phyloP scores from a whole-genome alignment of 192 early-diverging fungal species.

The Mortierella antarctica region DNA sequence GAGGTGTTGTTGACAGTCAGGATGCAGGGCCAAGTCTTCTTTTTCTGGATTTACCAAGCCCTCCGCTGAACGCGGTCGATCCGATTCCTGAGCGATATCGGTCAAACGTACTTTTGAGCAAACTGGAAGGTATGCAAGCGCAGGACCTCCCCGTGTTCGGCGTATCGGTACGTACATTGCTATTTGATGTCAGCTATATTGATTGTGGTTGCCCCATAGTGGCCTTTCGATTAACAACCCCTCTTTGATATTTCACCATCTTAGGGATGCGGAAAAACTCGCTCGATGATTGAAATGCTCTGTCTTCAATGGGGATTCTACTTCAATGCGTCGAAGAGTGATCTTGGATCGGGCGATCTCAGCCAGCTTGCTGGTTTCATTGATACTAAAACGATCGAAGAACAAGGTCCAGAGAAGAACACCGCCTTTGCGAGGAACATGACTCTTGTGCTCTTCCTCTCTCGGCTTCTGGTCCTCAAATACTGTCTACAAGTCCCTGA shows the following conservation, averaged over 20 bases:
- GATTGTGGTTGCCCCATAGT: background rate
- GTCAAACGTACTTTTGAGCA: conserved; percentile 18
- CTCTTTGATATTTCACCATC: background rate
- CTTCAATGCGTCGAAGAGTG: conserved; percentile 30
- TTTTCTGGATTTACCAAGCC: conserved; percentile 26
- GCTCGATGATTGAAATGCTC: conserved; percentile 25
- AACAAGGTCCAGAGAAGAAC: conserved; percentile 1
- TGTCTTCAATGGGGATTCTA: conserved; percentile 43
- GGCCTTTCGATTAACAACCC: background rate
- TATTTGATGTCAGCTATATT: background rate
- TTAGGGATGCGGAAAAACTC: conserved; percentile 33
- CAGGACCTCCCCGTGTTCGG: conserved; percentile 27
- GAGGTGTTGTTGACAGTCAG: background rate
- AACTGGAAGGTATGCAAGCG: conserved; percentile 13
- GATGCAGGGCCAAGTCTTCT: conserved; percentile 28
- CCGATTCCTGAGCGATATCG: conserved; percentile 10
- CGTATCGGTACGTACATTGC: background rate
- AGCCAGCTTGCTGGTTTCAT: conserved; percentile 15
- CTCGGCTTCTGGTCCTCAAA: conserved; percentile 24
- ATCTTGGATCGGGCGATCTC: conserved; percentile 27
- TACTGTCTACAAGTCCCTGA: conserved; percentile 19
- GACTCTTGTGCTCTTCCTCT: conserved; percentile 27
- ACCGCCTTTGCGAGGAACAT: conserved; percentile 30
- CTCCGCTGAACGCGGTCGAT: conserved; percentile 2
- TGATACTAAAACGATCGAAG: conserved; percentile 5